phyloP scores from a whole-genome alignment of 1,284 basidiomycete species.

The Austroboletus niveus region DNA sequence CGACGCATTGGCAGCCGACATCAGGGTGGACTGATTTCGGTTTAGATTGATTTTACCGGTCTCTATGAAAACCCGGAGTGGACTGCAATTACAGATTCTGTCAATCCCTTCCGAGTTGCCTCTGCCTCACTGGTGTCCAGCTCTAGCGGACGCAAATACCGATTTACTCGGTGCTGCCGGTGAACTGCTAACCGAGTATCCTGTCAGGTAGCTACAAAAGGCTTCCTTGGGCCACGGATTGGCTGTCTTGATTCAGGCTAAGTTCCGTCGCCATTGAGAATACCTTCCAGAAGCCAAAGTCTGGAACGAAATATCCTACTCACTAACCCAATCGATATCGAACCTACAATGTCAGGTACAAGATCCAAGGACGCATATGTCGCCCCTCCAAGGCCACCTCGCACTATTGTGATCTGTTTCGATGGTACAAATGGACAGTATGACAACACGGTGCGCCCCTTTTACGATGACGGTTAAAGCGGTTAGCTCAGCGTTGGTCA shows the following conservation, averaged over 20 bases:
- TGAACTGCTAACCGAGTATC: not conserved
- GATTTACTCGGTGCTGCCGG: not conserved
- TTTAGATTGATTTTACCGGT: not conserved
- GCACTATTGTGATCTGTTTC: conserved; percentile 59
- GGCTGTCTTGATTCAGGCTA: not conserved
- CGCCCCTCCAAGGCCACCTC: conserved; percentile 20
- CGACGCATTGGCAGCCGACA: not conserved
- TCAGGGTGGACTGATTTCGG: not conserved
- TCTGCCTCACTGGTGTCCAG: not conserved
- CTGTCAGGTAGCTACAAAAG: conserved; percentile 12
- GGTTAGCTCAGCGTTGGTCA: conserved; percentile 23
- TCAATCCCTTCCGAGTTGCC: not conserved
- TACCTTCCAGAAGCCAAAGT: not conserved
- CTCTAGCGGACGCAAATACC: not conserved
- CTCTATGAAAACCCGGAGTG: not conserved
- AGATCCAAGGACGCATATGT: not conserved
- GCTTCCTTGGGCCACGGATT: not conserved
- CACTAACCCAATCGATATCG: not conserved
- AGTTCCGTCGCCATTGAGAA: not conserved
- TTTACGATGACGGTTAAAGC: not conserved
- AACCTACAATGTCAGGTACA: conserved; percentile 15
- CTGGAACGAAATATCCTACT: not conserved
- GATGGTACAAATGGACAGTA: conserved; percentile 60
- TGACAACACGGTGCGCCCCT: conserved; percentile 32
- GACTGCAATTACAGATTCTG: not conserved